Base-by-base conservation (phyloP, 1,284 basidiomycete genomes). In the Tetrapyrgos nigripes region DNA sequence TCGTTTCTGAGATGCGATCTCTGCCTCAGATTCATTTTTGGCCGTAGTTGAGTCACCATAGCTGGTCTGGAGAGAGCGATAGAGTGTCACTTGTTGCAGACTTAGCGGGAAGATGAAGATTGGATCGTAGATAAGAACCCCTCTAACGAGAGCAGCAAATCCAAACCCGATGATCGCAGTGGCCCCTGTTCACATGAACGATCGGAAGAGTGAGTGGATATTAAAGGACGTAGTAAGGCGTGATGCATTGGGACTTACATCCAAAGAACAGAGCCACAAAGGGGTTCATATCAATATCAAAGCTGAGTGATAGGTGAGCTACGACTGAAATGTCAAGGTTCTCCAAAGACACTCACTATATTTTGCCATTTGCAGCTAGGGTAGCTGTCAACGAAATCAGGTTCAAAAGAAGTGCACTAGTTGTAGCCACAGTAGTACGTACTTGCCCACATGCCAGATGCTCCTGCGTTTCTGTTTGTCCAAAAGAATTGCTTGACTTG, bases 241-340 rank as follows among this genome's bases (percentile, higher is more conserved):
- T 9, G 23, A n/a, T 14, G n/a, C n/a, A n/a, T n/a, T n/a, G n/a
- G n/a, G n/a, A 29, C 53, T 55, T 47, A 21, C 58, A 54, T 28
- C 58, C 48, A 27, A 55, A 59, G 33, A 54, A 55, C 13, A 59
- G 44, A 6, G 48, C 53, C 10, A 55, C 23, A 2, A 33, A 28
- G 23, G 47, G 58, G 24, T 59, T 59, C 58, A 59, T 59, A 28
- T 59, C 58, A 21, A 59, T 55, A 24, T 59, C 45, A 31, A 54
- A 59, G n/a, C 58, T 59, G 11, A 19, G 14, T 33, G 10, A 4
- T n/a, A 19, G 28, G 35, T 19, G 8, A 14, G 26, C 4, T 14
- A 14, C 14, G 9, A 9, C 37, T 17, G 6, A 17, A 40, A 11
- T 17, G 19, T 40, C 8, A 40, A 40, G n/a, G n/a, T n/a, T n/a